Evolutionary conservation across 1,139 yeast species (phyloP).

Genomic region (Debaryomyces singareniensis): DNA sequence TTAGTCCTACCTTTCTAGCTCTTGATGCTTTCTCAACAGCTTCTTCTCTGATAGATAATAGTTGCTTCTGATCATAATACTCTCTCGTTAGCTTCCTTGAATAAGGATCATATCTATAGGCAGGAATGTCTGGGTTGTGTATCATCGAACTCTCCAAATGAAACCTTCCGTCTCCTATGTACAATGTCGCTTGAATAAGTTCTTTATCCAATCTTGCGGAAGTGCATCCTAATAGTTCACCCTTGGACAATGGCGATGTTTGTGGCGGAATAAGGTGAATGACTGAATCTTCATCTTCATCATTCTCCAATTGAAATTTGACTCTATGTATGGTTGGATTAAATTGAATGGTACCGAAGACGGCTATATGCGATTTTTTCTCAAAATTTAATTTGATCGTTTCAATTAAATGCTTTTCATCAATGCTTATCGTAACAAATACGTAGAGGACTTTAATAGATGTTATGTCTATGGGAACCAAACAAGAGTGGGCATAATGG

Average conservation of each 20-base stretch:
- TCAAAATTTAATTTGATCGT: slow-evolving; percentile 70
- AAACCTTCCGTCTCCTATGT: slow-evolving; percentile 94
- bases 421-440: slow-evolving; percentile 91
- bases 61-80: slow-evolving; percentile 77
- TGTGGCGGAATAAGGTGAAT: slow-evolving; percentile 80
- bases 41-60: slow-evolving; percentile 64
- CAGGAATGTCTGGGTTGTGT: slow-evolving; percentile 89
- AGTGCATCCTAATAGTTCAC: slow-evolving; percentile 95
- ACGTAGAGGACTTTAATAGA: slow-evolving; percentile 84
- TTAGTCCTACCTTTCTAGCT: slow-evolving; percentile 73
- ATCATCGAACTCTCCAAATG: slow-evolving; percentile 96
- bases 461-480: slow-evolving; percentile 92
- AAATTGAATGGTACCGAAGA: slow-evolving; percentile 94
- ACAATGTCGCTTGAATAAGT: slow-evolving; percentile 73
- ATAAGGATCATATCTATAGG: slow-evolving; percentile 92
- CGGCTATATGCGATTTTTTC: slow-evolving; percentile 57
- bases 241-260: slow-evolving; percentile 86
- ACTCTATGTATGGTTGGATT: slow-evolving; percentile 89
- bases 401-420: slow-evolving; percentile 71
- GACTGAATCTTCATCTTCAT: slow-evolving; percentile 43
- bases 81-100: slow-evolving; percentile 86
- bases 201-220: slow-evolving; percentile 68
- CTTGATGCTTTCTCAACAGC: slow-evolving; percentile 59
- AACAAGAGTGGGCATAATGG: slow-evolving; percentile 96
- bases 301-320: slow-evolving; percentile 49